Base-by-base conservation (phyloP, 2,329 filamentous ascomycete genomes). In the Ceratocystis huliohia region DNA sequence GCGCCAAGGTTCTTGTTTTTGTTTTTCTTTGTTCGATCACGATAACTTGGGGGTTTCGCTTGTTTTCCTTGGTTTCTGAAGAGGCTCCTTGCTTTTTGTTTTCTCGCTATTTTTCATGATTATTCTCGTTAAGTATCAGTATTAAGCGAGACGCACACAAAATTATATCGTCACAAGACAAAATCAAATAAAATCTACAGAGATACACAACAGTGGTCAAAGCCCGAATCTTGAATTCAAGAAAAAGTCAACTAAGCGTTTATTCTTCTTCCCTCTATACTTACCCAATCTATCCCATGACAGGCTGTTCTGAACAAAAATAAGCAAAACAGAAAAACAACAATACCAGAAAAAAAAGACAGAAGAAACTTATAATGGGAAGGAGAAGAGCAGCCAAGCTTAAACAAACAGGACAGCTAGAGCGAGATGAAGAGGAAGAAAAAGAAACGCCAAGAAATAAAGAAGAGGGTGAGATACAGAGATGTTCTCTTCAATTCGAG, bases 231-330 rank as follows among this genome's bases (percentile, higher is more conserved):
- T 59, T 59, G 15, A 13, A 41, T 25, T 59, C 25, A 59, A 59
- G 28, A 59, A n/a, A 59, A 59, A 59, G 30, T 59, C 28, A 59
- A 59, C 56, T 37, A 59, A 37, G 56, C 56, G 56, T 63, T 63
- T 25, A 46, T 25, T 63, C 37, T 45, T 63, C n/a, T 28, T 63
- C n/a, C 33, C 61, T 63, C 61, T 63, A 44, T 63, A 44, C 37
- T 45, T 44, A 45, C 37, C 44, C 37, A 45, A 45, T 63, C 37
- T 63, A 63, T 46, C 37, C 37, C 61, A 44, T 63, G 37, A 63
- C 37, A 46, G 33, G 61, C 37, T 59, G 37, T 63, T 63, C 37
- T 46, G 44, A 63, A 46, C 44, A 22, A 62, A 20, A 25, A 61
- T 25, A 44, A 62, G n/a, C 22, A 61, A 33, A 50, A 22, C 30